A percentile compares a stretch with the other conserved stretches of the same genome.
Conservation (phyloP, 495 filamentous ascomycete species). For the Corynascus novoguineensis region DNA sequence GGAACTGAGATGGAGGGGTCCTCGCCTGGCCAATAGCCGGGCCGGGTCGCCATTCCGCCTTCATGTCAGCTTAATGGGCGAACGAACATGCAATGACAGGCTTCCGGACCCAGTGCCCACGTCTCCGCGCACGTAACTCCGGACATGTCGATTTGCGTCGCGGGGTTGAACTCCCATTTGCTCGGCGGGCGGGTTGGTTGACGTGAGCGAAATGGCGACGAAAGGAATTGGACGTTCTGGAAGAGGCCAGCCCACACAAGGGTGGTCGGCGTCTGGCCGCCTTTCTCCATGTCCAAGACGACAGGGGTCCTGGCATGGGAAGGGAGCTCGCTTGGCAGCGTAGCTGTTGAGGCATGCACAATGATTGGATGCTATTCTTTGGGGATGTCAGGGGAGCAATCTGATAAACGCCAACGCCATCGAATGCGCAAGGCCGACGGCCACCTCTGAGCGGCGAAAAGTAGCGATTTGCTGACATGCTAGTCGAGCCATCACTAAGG, state of each 20-base stretch:
- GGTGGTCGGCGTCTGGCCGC: conserved; percentile 2
- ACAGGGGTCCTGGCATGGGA: conserved; percentile 3
- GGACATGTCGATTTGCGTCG: neutral
- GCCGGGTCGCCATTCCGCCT: conserved; percentile 2
- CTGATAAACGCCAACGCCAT: neutral
- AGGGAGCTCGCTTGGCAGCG: conserved; percentile 10
- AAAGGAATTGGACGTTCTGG: conserved; percentile 13
- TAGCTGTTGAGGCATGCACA: conserved; percentile 6
- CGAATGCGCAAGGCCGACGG: conserved; percentile 8
- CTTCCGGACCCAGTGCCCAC: neutral
- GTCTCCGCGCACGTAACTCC: too few species aligned
- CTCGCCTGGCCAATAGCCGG: conserved; percentile 11
- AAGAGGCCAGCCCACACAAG: conserved; percentile 9
- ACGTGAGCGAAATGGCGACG: neutral
- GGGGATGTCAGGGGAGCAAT: conserved; percentile 12
- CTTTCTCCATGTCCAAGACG: neutral
- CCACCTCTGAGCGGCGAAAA: conserved; percentile 18
- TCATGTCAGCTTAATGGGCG: neutral
- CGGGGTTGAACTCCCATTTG: neutral
- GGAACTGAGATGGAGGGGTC: neutral
- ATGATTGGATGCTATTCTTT: conserved; percentile 25
- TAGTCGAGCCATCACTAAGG: neutral
- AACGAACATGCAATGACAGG: neutral
- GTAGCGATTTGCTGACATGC: conserved; percentile 9
- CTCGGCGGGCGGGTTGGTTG: neutral